These are phyloP conservation scores for Ophiostoma quercus DNA, from an alignment of 2,329 filamentous ascomycete genomes.

Conservation along the genomic window DNA sequence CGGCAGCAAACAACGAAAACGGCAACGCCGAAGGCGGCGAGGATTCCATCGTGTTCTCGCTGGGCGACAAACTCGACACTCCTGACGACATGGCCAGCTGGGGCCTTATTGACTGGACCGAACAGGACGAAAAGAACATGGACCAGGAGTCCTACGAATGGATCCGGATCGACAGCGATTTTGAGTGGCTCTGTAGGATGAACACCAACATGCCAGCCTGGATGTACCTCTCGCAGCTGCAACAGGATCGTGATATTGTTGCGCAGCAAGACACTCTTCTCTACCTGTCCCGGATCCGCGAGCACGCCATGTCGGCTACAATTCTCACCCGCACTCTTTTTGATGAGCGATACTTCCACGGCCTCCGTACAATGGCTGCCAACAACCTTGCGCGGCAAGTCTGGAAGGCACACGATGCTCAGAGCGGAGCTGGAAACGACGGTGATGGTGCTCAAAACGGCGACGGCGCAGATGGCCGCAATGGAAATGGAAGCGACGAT, in stretches of 20 bases:
- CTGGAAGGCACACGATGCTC: constrained; percentile 26
- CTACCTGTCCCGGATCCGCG: constrained; percentile 60
- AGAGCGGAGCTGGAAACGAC: constrained; percentile 1
- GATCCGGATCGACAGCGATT: constrained; percentile 97
- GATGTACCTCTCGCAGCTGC: constrained; percentile 96
- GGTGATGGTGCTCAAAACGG: not conserved
- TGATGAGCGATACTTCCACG: constrained; percentile 88
- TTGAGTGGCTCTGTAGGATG: constrained; percentile 92
- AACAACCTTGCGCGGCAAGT: constrained; percentile 72
- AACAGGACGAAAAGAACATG: constrained; percentile 85
- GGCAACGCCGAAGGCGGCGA: constrained; percentile 51
- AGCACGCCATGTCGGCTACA: constrained; percentile 78
- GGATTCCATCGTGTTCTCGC: constrained; percentile 73
- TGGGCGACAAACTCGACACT: constrained; percentile 83
- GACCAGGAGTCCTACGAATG: constrained; percentile 96
- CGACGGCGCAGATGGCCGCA: constrained; percentile 2
- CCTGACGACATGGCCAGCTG: constrained; percentile 78
- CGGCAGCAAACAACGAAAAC: constrained; percentile 48
- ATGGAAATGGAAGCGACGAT: not conserved
- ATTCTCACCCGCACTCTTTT: constrained; percentile 85
- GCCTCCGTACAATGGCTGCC: constrained; percentile 81
- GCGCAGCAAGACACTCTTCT: constrained; percentile 76
- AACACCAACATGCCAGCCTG: constrained; percentile 79
- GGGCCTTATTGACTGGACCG: constrained; percentile 82
- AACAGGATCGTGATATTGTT: constrained; percentile 94